Base-by-base conservation (phyloP, 2,329 filamentous ascomycete genomes). In the Scolecobasidium constrictum region DNA sequence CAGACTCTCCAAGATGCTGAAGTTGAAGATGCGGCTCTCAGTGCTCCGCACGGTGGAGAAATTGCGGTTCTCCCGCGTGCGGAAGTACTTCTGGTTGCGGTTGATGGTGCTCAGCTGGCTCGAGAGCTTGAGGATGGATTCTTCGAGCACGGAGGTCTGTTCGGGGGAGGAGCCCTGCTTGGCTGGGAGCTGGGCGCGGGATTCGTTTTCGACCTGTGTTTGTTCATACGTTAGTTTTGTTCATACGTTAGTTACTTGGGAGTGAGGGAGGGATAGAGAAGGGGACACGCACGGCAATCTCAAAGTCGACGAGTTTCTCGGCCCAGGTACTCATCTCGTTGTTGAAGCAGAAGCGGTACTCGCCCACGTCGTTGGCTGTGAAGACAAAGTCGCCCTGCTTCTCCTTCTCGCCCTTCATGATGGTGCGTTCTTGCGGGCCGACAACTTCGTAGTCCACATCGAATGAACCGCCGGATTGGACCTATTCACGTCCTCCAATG, bases 41-140 rank as follows among this genome's bases (percentile, higher is more conserved):
- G 92, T 98, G 68, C 88, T 95, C 62, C 86, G 77, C 55, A 98
- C 92, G 7, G 92, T 98, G 68, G 86, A 93, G 68, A 98, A 96
- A 68, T 98, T 98, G 48, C 92, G 78, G 74, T 98, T 98, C 73
- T 98, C 92, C 52, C 92, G 81, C 3, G 92, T 98, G 49, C 93
- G 84, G 79, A 98, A 98, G 72, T 98, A 98, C 64, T 98, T 98
- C 60, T 98, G 92, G 70, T 94, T 95, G 57, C 92, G 78, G 34
- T 85, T 87, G 59, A 98, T 92, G 48, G 88, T 95, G 12, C 87
- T 94, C 40, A 98, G 70, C 59, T 94, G 86, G 49, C 86, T 81
- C 11, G 87, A 94, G 47, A 98, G 75, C 70, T 94, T 95, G 71
- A 92, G 86, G 55, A 96, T 83, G 33, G 86, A 90, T 67, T 98